A percentile compares a stretch with the other conserved stretches of the same genome.
Conservation (phyloP, 768 basidiomycete genomes). For the Omphalotus guepiniiformis region DNA sequence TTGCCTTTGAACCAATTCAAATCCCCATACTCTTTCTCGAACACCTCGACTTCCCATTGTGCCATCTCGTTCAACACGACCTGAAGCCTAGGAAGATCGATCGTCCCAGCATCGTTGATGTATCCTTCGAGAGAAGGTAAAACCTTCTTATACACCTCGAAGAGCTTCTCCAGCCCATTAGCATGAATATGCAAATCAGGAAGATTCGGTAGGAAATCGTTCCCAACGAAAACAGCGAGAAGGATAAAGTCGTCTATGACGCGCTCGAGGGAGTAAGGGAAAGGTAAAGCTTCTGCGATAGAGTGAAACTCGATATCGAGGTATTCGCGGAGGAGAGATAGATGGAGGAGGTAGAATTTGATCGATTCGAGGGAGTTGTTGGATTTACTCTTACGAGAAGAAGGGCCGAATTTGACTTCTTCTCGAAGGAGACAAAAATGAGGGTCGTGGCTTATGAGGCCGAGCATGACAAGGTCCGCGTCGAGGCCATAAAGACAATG, state of each 20-base stretch:
- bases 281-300: conserved; percentile 62
- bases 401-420: conserved; percentile 97
- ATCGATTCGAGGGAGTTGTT: conserved; percentile 63
- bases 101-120: conserved; percentile 83
- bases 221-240: conserved; percentile 95
- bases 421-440: conserved; percentile 97
- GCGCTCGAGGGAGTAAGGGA: conserved; percentile 86
- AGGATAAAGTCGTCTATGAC: conserved; percentile 98
- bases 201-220: conserved; percentile 94
- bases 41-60: conserved; percentile 83
- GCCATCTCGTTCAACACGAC: conserved; percentile 86
- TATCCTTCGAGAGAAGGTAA: conserved; percentile 87
- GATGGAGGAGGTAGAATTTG: conserved; percentile 92
- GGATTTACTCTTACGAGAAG: conserved; percentile 65
- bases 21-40: conserved; percentile 89
- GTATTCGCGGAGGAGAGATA: conserved; percentile 94
- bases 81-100: conserved; percentile 78
- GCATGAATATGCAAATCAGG: conserved; percentile 98
- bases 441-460: conserved; percentile 94
- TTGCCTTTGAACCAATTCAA: conserved; percentile 94
- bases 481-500: conserved; percentile 99
- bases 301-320: conserved; percentile 91
- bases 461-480: conserved; percentile 98
- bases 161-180: conserved; percentile 89
- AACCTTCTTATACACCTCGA: conserved; percentile 93